Conservation (phyloP, 441 rosid species). For the Populus trichocarpa region DNA sequence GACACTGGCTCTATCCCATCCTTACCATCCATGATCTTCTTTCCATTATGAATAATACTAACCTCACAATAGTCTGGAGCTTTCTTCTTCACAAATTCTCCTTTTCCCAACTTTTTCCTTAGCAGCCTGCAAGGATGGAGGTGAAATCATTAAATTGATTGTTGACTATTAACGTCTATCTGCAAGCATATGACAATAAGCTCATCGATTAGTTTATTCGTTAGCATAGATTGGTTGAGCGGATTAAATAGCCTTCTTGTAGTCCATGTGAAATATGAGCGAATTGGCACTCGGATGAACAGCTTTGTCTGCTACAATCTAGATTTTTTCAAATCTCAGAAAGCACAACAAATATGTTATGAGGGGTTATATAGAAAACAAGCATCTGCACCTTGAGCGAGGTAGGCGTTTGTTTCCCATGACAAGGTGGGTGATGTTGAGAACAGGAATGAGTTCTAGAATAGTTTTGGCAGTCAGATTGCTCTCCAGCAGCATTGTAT, state of each 20-base stretch:
- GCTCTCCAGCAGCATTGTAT: conserved; percentile 57
- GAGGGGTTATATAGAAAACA: not conserved
- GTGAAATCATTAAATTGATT: not conserved
- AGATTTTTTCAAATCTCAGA: not conserved
- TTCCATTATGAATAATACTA: conserved; percentile 37
- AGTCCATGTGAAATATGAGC: not conserved
- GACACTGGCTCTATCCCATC: conserved; percentile 14
- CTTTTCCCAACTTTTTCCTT: conserved; percentile 34
- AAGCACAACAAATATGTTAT: not conserved
- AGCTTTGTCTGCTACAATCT: not conserved
- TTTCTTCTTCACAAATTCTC: conserved; percentile 44
- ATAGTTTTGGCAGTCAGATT: conserved; percentile 41
- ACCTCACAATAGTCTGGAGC: conserved; percentile 59
- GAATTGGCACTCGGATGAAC: not conserved
- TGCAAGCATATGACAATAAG: not conserved
- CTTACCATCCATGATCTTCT: conserved; percentile 22
- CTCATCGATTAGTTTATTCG: not conserved
- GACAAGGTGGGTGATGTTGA: conserved; percentile 53
- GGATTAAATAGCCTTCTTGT: too few relatives aligned
- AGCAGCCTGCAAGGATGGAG: conserved; percentile 18
- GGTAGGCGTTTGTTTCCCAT: conserved; percentile 44
- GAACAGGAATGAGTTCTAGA: conserved; percentile 60
- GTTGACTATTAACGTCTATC: not conserved
- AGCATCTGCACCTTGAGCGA: conserved; percentile 30
- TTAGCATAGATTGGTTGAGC: not conserved